These are phyloP conservation scores for Pleurotus ostreatus DNA, from an alignment of 768 basidiomycete genomes.

Conservation along the genomic window DNA sequence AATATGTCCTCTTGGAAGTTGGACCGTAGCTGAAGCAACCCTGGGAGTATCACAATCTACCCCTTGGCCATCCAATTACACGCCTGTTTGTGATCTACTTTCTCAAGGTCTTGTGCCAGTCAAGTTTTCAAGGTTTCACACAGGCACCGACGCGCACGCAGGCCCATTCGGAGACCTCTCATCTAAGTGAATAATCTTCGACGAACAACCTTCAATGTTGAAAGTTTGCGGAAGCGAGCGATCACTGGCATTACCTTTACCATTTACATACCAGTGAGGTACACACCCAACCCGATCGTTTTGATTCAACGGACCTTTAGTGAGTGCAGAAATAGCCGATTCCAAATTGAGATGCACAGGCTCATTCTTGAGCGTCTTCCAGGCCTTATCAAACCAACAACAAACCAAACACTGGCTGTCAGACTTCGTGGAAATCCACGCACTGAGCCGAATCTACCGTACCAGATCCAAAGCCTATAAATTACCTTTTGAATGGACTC, in stretches of 20 bases:
- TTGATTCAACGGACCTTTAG: not conserved
- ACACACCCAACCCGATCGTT: not conserved
- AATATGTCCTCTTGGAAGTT: too few relatives aligned
- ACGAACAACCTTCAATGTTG: not conserved
- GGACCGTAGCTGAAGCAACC: too few relatives aligned
- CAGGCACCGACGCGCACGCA: too few relatives aligned
- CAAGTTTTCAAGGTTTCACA: too few relatives aligned
- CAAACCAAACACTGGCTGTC: not conserved
- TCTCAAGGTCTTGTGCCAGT: too few relatives aligned
- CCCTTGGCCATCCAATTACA: too few relatives aligned
- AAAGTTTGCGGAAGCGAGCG: not conserved
- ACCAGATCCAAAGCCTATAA: not conserved
- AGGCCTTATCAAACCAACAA: conserved; percentile 7
- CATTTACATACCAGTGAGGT: conserved; percentile 1
- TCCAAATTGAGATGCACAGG: not conserved
- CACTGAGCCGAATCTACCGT: conserved; percentile 6
- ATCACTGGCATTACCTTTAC: not conserved
- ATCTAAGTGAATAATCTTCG: not conserved
- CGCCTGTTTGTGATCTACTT: too few relatives aligned
- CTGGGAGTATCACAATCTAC: too few relatives aligned
- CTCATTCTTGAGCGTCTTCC: not conserved
- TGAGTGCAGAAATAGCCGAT: conserved; percentile 1
- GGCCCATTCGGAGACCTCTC: too few relatives aligned
- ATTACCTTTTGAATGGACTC: not conserved
- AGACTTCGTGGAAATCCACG: conserved; percentile 6